Evolutionary conservation across 2,329 filamentous ascomycete genomes (phyloP).

Genomic region (Nothomitra cinnamomea): DNA sequence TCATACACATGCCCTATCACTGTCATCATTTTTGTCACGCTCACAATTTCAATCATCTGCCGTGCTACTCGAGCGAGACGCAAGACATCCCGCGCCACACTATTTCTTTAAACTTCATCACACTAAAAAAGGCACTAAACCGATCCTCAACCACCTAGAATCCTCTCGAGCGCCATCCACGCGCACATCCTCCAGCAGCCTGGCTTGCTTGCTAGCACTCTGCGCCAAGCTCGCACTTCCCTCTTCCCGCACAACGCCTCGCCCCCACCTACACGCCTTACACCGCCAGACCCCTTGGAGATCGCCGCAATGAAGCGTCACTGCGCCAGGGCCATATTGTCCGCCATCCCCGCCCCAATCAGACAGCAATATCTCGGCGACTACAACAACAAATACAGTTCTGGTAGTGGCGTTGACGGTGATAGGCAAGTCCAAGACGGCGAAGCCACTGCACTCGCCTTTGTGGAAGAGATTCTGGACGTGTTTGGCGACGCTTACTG

Average conservation of each 20-base stretch:
- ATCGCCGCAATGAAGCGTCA: slow-evolving; percentile 25
- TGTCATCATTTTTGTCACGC: no score
- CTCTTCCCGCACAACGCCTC: slow-evolving; percentile 77
- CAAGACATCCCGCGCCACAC: no score
- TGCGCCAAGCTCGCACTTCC: slow-evolving; percentile 40
- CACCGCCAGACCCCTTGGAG: slow-evolving; percentile 6
- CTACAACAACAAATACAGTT: slow-evolving; percentile 6
- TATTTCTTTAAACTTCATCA: neutral
- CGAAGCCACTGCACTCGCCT: slow-evolving; percentile 22
- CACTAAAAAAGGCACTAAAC: neutral
- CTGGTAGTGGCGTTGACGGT: slow-evolving; percentile 7
- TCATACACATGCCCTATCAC: no score
- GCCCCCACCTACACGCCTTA: slow-evolving; percentile 34
- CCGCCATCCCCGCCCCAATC: slow-evolving; percentile 26
- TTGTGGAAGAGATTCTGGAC: slow-evolving; percentile 40
- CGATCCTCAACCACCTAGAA: slow-evolving; percentile 17
- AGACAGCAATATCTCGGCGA: slow-evolving; percentile 27
- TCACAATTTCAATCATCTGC: no score
- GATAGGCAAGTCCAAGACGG: slow-evolving; percentile 16
- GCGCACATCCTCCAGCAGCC: slow-evolving; percentile 23
- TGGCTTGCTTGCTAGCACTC: slow-evolving; percentile 41
- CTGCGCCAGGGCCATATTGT: slow-evolving; percentile 26
- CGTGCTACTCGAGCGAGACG: no score
- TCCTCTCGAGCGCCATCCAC: slow-evolving; percentile 28
- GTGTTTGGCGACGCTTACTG: slow-evolving; percentile 69